Evolutionary conservation across 208 protist species (phyloP), one percentile per base, ranked within the genome.

Genomic region (Acanthamoeba lenticulata): DNA sequence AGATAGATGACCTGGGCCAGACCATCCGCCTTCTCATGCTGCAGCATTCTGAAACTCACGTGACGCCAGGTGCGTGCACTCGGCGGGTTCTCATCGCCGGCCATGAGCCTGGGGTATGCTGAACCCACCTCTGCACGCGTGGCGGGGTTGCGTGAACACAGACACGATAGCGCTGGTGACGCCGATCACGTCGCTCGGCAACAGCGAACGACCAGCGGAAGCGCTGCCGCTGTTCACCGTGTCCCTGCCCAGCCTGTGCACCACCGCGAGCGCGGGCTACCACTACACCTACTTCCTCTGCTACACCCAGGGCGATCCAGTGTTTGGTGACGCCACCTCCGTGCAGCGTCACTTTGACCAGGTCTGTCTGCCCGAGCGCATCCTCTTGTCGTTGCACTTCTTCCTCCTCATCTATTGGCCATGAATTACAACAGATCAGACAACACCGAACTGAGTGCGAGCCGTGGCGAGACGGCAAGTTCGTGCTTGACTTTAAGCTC

Each of bases 221-320:
- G 9, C 6, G 29, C 21, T 77, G 36, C 65, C 65, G 0, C 65
- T 77, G 34, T 77, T 77, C 32, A 40, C 65, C 4, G 65, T 77
- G 34, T 77, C 65, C 1, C 6, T 77, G 34, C 36, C 65, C 36
- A 77, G 65, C 32, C 19, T 77, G 11, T 77, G 65, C 36, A 44
- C 19, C 9, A 77, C 65, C 29, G 65, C 65, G 29, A 77, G 65
- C 32, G 0, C 11, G 65, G 65, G 65, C 29, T 77, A 77, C 65
- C 65, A 40, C 29, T 77, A 77, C 65, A 77, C 65, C 32, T 77
- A 77, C 36, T 77, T 77, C 65, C 65, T 77, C 65, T 77, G 65
- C 65, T 77, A 77, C 36, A 77, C 65, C 36, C 65, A 77, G 36
- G 65, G 65, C 36, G 65, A 77, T 36, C 13, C 36, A 0, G 65